A percentile compares a stretch with the other conserved stretches of the same genome.
Conservation (phyloP, 108 stramenopile species). For the Schizochytrium sp. region DNA sequence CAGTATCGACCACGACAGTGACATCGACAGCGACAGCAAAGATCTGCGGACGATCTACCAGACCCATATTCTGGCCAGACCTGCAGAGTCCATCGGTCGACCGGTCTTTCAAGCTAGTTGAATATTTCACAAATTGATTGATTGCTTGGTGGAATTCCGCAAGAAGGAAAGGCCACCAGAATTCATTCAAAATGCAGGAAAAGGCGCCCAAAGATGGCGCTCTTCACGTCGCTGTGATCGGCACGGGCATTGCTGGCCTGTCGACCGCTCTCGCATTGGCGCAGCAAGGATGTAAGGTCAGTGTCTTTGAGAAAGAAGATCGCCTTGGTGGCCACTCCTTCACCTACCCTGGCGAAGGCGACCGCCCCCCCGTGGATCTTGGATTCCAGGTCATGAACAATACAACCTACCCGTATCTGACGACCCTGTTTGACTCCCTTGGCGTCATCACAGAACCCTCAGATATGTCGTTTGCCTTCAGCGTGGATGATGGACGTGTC, state of each 20-base stretch:
- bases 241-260: slow-evolving; percentile 72
- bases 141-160: too few species aligned
- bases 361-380: slow-evolving; percentile 81
- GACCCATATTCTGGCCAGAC: too few species aligned
- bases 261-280: slow-evolving; percentile 70
- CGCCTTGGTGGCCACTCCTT: slow-evolving; percentile 90
- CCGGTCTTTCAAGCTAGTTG: too few species aligned
- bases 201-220: too few species aligned
- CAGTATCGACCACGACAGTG: too few species aligned
- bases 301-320: slow-evolving; percentile 82
- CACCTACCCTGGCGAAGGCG: slow-evolving; percentile 78
- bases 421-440: slow-evolving; percentile 83
- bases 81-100: too few species aligned
- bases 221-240: slow-evolving; percentile 70
- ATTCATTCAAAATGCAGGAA: too few species aligned
- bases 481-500: slow-evolving; percentile 83
- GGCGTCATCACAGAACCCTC: slow-evolving; percentile 79
- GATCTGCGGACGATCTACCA: too few species aligned
- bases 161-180: too few species aligned
- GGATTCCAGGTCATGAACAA: slow-evolving; percentile 98
- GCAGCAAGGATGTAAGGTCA: slow-evolving; percentile 75
- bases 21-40: too few species aligned
- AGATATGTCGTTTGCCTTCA: slow-evolving; percentile 84
- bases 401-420: slow-evolving; percentile 94
- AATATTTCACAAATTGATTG: too few species aligned